Evolutionary conservation across 345 rosid species (phyloP).

Genomic region (Citrus inodora): DNA sequence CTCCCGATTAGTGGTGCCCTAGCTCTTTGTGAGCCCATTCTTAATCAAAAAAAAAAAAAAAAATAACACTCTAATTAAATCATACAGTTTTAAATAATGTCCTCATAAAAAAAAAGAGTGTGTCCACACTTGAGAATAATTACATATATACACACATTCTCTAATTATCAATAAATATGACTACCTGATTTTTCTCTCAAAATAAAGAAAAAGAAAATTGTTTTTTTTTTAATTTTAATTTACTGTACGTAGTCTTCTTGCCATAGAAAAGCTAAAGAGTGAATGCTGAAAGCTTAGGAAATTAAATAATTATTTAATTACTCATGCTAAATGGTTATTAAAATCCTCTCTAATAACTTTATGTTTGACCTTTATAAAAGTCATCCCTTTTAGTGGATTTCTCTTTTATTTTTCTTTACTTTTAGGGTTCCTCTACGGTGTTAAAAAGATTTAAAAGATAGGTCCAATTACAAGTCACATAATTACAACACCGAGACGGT

Average conservation of each 20-base stretch:
- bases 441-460: not conserved
- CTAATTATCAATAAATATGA: not conserved
- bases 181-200: accelerated
- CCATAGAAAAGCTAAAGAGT: not conserved
- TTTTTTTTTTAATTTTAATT: too few relatives aligned
- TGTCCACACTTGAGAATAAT: accelerated
- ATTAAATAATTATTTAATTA: not conserved
- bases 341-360: conserved; percentile 9
- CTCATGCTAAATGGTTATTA: not conserved
- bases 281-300: not conserved
- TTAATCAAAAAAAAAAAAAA: too few relatives aligned
- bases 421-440: not conserved
- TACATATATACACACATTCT: too few relatives aligned
- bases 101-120: too few relatives aligned
- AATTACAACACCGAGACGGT: not conserved
- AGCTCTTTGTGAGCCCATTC: too few relatives aligned
- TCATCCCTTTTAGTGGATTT: conserved; percentile 10
- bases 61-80: too few relatives aligned
- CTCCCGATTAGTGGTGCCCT: too few relatives aligned
- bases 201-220: too few relatives aligned
- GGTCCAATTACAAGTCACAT: conserved; percentile 1
- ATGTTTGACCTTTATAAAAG: conserved; percentile 20
- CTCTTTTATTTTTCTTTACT: not conserved
- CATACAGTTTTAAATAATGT: accelerated
- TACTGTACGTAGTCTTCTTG: not conserved